phyloP scores from a whole-genome alignment of 2,329 filamentous ascomycete species.

The Neofusicoccum sp. region DNA sequence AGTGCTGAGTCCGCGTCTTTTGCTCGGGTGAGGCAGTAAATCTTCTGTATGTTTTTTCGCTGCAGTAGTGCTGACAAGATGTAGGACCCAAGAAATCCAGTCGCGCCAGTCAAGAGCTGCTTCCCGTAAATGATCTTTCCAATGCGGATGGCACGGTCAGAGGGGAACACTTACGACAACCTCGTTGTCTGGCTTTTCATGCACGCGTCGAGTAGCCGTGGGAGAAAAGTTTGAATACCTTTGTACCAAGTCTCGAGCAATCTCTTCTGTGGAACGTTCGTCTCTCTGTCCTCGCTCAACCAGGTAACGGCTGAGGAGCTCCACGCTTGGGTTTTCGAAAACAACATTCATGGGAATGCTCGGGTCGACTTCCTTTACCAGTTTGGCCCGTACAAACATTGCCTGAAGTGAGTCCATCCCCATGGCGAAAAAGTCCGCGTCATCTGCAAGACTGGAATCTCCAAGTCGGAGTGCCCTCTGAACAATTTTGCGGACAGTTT shows the following conservation, averaged over 20 bases:
- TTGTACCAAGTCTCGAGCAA: neutral
- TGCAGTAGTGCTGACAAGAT: conserved; percentile 46
- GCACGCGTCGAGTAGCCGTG: too few species aligned
- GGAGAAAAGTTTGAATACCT: neutral
- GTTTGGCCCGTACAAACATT: conserved; percentile 56
- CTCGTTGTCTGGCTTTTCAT: neutral
- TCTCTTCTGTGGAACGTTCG: neutral
- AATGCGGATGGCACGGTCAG: neutral
- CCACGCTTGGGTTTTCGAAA: conserved; percentile 59
- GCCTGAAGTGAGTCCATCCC: conserved; percentile 64
- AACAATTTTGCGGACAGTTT: conserved; percentile 29
- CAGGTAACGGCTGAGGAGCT: neutral
- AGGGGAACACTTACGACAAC: neutral
- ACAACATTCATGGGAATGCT: conserved; percentile 60
- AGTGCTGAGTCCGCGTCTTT: conserved; percentile 36
- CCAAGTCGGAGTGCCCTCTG: conserved; percentile 14
- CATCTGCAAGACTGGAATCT: conserved; percentile 3
- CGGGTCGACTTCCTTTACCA: conserved; percentile 56
- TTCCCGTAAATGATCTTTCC: neutral
- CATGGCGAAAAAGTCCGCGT: conserved; percentile 59
- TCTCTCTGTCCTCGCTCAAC: neutral
- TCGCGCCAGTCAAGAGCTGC: conserved; percentile 63
- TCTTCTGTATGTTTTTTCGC: conserved; percentile 34
- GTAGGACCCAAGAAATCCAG: conserved; percentile 66
- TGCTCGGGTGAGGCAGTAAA: conserved; percentile 59